These are phyloP conservation scores for Talaromyces sp. DNA, from an alignment of 2,329 filamentous ascomycete genomes.

Conservation along the genomic window DNA sequence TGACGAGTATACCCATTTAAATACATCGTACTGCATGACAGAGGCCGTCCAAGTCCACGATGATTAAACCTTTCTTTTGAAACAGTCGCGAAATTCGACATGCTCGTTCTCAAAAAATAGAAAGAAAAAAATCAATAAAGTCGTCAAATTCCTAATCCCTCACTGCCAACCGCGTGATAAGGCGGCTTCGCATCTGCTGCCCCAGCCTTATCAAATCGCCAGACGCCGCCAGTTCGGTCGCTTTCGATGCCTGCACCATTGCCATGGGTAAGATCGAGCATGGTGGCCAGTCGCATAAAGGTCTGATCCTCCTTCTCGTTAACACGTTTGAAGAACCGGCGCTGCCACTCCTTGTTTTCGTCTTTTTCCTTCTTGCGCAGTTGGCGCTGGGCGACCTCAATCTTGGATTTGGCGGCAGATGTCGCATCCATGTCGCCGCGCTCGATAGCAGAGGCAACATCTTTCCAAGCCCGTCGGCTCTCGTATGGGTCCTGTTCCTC, in stretches of 20 bases:
- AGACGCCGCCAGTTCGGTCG: conserved; percentile 64
- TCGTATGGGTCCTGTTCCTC: conserved; percentile 82
- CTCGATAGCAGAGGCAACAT: conserved; percentile 74
- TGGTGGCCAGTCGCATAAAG: conserved; percentile 39
- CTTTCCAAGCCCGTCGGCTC: conserved; percentile 79
- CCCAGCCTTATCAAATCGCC: conserved; percentile 59
- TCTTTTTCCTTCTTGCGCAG: conserved; percentile 66
- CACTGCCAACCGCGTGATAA: conserved; percentile 35
- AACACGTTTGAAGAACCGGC: conserved; percentile 66
- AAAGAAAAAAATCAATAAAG: background rate
- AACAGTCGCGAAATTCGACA: background rate
- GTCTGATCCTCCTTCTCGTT: conserved; percentile 31
- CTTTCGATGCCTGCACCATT: conserved; percentile 46
- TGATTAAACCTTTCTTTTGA: background rate
- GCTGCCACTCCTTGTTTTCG: conserved; percentile 72
- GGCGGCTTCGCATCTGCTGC: conserved; percentile 38
- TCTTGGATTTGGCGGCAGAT: conserved; percentile 72
- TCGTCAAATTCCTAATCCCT: conserved; percentile 31
- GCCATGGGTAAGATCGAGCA: conserved; percentile 34
- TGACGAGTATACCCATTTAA: background rate
- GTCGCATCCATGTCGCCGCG: conserved; percentile 79
- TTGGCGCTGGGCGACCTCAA: conserved; percentile 81
- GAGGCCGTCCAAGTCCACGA: background rate
- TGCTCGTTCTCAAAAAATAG: background rate
- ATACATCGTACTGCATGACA: background rate